Evolutionary conservation across 495 filamentous ascomycete species (phyloP).

Genomic region (Choiromyces venosus): DNA sequence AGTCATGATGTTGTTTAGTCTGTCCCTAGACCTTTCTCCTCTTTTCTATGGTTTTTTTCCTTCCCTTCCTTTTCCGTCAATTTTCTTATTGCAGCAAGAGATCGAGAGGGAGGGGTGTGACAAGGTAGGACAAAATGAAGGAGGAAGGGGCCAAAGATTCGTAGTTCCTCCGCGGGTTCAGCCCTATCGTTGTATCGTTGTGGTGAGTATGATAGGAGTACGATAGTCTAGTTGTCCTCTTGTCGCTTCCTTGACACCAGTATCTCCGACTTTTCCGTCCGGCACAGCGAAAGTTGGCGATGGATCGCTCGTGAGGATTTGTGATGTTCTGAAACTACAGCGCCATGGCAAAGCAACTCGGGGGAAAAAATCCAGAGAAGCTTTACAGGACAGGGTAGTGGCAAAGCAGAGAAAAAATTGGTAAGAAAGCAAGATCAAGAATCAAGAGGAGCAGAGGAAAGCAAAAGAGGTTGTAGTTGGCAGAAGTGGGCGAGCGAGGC

Average conservation of each 20-base stretch:
- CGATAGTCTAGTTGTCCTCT: not conserved
- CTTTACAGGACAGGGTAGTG: constrained; percentile 9
- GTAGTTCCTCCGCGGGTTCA: not conserved
- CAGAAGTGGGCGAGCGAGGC: constrained; percentile 12
- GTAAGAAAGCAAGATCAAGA: constrained; percentile 13
- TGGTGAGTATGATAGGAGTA: not conserved
- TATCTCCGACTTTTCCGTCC: not conserved
- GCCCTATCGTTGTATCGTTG: not conserved
- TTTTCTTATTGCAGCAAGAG: not conserved
- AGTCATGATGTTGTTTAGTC: constrained; percentile 34
- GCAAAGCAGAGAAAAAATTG: constrained; percentile 10
- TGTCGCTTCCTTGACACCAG: not conserved
- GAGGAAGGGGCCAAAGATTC: not conserved
- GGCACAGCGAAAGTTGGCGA: not conserved
- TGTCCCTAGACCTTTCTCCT: not conserved
- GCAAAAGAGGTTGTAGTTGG: constrained; percentile 3
- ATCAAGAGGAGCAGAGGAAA: constrained; percentile 12
- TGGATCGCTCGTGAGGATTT: not conserved
- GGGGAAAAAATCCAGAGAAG: constrained; percentile 18
- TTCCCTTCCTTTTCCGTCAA: not conserved
- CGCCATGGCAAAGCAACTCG: constrained; percentile 29
- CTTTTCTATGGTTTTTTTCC: not conserved
- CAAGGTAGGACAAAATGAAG: not conserved
- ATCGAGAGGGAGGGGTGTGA: not conserved
- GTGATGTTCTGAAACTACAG: constrained; percentile 23